Evolutionary conservation across 2,329 filamentous ascomycete genomes (phyloP).

Genomic region (Talaromyces sp.): DNA sequence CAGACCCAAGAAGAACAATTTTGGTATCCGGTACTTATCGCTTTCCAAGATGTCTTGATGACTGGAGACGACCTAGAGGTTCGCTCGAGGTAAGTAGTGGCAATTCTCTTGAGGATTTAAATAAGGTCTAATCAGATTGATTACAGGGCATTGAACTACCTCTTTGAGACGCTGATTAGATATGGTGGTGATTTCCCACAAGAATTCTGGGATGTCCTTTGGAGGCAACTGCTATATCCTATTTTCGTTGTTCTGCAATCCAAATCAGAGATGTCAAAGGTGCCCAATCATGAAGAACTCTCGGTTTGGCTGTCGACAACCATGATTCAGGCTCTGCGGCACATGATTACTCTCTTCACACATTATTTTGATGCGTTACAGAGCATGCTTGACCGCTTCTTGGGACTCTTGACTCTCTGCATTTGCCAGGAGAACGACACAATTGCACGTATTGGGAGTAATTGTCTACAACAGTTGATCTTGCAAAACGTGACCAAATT

Average conservation of each 20-base stretch:
- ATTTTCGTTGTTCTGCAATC: slow-evolving; percentile 98
- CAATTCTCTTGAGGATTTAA: not conserved
- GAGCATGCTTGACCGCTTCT: slow-evolving; percentile 97
- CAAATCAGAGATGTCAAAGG: slow-evolving; percentile 93
- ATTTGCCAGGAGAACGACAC: slow-evolving; percentile 99
- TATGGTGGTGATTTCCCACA: slow-evolving; percentile 88
- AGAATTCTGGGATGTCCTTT: slow-evolving; percentile 98
- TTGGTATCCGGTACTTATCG: slow-evolving; percentile 97
- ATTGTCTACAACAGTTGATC: slow-evolving; percentile 94
- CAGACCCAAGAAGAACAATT: slow-evolving; percentile 95
- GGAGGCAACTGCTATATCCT: slow-evolving; percentile 92
- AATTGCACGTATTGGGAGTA: slow-evolving; percentile 94
- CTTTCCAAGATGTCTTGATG: slow-evolving; percentile 98
- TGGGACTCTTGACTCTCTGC: slow-evolving; percentile 89
- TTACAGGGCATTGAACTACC: slow-evolving; percentile 76
- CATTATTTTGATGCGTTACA: slow-evolving; percentile 96
- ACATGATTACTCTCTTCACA: slow-evolving; percentile 98
- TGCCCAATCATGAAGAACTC: slow-evolving; percentile 90
- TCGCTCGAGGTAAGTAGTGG: slow-evolving; percentile 56
- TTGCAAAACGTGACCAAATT: slow-evolving; percentile 96
- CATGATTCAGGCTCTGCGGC: slow-evolving; percentile 96
- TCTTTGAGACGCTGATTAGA: slow-evolving; percentile 87
- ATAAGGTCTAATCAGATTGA: slow-evolving; percentile 12
- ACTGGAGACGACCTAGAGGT: slow-evolving; percentile 98
- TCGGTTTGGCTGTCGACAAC: slow-evolving; percentile 99